Percentiles rank a stretch among this genome's conserved stretches.
phyloP scores from a whole-genome alignment of 441 rosid species.

The Gossypium armourianum region DNA sequence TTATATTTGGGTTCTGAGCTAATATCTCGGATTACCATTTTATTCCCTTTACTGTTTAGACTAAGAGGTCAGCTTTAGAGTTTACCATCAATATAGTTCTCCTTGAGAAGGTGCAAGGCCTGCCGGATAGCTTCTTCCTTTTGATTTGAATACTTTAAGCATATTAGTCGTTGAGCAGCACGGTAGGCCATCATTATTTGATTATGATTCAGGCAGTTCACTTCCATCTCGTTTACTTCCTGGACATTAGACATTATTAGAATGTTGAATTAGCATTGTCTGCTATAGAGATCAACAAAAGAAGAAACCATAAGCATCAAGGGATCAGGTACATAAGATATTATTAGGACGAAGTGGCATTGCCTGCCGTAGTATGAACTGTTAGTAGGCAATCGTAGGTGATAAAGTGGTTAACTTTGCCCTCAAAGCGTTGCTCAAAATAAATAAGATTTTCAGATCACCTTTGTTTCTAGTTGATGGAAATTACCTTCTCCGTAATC shows the following conservation, averaged over 20 bases:
- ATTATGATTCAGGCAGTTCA: constrained; percentile 38
- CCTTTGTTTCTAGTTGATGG: background rate
- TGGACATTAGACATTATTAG: constrained; percentile 16
- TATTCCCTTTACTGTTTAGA: background rate
- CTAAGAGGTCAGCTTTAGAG: constrained; percentile 18
- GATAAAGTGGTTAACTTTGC: background rate
- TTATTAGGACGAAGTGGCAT: background rate
- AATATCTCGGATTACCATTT: background rate
- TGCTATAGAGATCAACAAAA: background rate
- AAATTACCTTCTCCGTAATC: constrained; percentile 49
- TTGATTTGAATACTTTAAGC: constrained; percentile 64
- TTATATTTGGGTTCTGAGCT: background rate
- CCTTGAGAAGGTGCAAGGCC: constrained; percentile 57
- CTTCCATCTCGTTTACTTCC: constrained; percentile 63
- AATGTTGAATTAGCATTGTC: background rate
- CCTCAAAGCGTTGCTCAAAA: background rate
- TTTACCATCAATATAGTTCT: constrained; percentile 34
- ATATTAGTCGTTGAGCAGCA: constrained; percentile 53
- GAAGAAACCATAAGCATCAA: background rate
- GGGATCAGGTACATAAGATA: background rate
- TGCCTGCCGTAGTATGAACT: background rate
- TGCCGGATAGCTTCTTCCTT: constrained; percentile 55
- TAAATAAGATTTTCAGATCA: background rate
- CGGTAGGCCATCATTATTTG: constrained; percentile 38
- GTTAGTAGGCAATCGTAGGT: background rate